A percentile compares a stretch with the other conserved stretches of the same genome.
These are phyloP conservation scores for Botrytis tulipae DNA, from an alignment of 2,329 filamentous ascomycete species.

Conservation along the genomic window DNA sequence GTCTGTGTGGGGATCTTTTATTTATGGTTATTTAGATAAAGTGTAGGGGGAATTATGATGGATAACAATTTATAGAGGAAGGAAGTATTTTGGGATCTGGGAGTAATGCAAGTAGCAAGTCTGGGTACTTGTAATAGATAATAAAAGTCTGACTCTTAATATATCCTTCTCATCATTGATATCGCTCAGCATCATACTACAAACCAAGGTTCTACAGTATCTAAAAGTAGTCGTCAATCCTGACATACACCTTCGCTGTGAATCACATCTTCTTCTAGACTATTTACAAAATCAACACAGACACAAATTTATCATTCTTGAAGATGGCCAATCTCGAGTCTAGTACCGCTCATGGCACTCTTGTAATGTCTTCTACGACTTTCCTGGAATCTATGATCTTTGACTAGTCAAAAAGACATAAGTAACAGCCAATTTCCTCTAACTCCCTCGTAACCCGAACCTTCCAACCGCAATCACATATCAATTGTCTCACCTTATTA, in stretches of 20 bases:
- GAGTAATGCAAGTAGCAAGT: neutral
- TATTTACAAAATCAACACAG: neutral
- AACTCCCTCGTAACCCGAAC: neutral
- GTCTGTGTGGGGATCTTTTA: too few relatives aligned
- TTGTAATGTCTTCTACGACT: rapidly evolving
- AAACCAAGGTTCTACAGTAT: too few relatives aligned
- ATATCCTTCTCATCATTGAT: too few relatives aligned
- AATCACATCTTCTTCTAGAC: too few relatives aligned
- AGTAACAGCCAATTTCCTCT: neutral
- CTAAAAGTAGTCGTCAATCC: too few relatives aligned
- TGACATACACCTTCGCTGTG: neutral
- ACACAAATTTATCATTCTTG: neutral
- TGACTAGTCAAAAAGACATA: neutral
- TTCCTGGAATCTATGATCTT: neutral
- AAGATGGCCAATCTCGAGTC: neutral
- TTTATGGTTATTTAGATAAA: neutral
- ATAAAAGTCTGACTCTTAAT: neutral
- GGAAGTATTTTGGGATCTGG: neutral
- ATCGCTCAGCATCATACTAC: too few relatives aligned
- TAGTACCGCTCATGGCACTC: neutral
- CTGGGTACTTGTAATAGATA: neutral
- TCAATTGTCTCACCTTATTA: neutral
- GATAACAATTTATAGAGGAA: neutral
- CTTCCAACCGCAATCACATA: neutral
- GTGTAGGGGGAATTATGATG: neutral